Evolutionary conservation across 2,329 filamentous ascomycete species (phyloP).

Genomic region (Teratosphaeria zuluensis): DNA sequence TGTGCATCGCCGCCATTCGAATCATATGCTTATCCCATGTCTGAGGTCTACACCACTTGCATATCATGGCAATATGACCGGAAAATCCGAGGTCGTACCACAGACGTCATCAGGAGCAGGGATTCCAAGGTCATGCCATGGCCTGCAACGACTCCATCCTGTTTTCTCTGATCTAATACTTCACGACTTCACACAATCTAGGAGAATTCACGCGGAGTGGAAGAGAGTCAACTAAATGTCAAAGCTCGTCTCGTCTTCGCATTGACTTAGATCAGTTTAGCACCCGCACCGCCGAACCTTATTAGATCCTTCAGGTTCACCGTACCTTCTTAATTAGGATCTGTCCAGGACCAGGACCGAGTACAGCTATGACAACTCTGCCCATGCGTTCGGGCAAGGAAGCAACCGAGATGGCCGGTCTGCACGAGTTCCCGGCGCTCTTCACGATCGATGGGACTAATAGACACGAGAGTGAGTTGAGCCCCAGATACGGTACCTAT

Average conservation of each 20-base stretch:
- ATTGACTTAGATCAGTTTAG: neutral
- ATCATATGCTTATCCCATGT: too few species aligned
- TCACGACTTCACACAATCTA: neutral
- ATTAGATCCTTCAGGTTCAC: neutral
- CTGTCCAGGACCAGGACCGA: neutral
- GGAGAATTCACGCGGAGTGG: neutral
- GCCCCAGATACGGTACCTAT: neutral
- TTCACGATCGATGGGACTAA: conserved; percentile 27
- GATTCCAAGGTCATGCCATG: neutral
- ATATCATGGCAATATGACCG: neutral
- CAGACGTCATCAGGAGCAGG: neutral
- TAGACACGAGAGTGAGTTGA: conserved; percentile 24
- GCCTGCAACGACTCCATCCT: neutral
- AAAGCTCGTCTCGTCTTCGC: neutral
- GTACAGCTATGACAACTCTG: neutral
- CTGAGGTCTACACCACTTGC: neutral
- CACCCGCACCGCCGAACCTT: neutral
- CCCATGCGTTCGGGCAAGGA: neutral
- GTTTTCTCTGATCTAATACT: neutral
- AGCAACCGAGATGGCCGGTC: conserved; percentile 6
- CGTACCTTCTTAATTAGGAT: neutral
- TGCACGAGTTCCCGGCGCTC: conserved; percentile 23
- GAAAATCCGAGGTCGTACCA: neutral
- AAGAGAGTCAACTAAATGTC: neutral
- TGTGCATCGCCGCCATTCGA: too few species aligned